These are phyloP conservation scores for Pseudocohnilembus persalinus DNA, from an alignment of 169 alveolate species.

Conservation along the genomic window DNA sequence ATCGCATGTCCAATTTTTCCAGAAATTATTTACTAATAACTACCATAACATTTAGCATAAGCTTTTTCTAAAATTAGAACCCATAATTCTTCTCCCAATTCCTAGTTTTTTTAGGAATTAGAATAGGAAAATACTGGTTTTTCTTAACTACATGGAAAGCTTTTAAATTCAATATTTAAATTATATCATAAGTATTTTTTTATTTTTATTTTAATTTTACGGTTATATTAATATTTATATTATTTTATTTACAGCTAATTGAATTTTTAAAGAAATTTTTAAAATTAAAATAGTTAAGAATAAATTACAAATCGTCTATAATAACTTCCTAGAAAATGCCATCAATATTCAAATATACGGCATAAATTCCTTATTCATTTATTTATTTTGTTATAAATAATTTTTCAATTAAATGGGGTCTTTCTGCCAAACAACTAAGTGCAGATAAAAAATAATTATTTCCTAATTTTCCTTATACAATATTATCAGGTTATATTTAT, in stretches of 20 bases:
- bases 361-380: not conserved
- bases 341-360: not conserved
- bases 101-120: not conserved
- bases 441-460: conserved; percentile 78
- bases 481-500: conserved; percentile 52
- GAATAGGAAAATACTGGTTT: conserved; percentile 38
- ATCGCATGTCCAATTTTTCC: conserved; percentile 73
- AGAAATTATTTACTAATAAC: conserved; percentile 53
- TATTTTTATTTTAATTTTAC: no score
- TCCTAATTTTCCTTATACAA: conserved; percentile 76
- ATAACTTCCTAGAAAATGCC: conserved; percentile 65
- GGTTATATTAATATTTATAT: no score
- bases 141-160: conserved; percentile 55
- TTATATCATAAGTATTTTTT: no score
- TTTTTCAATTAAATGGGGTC: conserved; percentile 52
- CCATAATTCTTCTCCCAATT: conserved; percentile 30
- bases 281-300: no score
- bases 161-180: no score
- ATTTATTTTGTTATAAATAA: conserved; percentile 67
- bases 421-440: conserved; percentile 75
- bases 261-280: no score
- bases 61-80: conserved; percentile 30
- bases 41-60: conserved; percentile 29
- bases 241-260: no score
- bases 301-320: conserved; percentile 57